Evolutionary conservation across 257 asterid species (phyloP), one percentile per base, ranked within the genome.

Genomic region (Eustoma russellianum): DNA sequence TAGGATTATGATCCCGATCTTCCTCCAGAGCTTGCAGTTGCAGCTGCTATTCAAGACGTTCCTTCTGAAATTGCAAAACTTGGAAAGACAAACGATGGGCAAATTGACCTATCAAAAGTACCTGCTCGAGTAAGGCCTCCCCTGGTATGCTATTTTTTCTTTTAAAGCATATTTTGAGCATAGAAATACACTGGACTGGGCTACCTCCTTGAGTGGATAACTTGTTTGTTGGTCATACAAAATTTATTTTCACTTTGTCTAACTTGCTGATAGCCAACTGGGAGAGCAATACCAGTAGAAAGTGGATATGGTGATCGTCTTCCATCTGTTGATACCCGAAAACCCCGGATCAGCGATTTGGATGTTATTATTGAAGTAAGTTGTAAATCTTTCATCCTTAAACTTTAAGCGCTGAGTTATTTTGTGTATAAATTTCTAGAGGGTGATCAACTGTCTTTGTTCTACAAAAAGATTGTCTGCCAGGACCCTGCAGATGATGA

Each of bases 11-110:
- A 92, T 76, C 97, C 95, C 13, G 98, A 92, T 72, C 94, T 92
- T 65, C 98, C 98, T 17, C 98, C 97, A 17, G 98, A 92, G 82
- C 97, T 92, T 40, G 98, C 97, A 35, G 97, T 95, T 43, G 97
- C 90, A 48, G 89, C 85, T 53, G 94, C 86, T 41, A 70, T 70
- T 60, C 92, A 79, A 62, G 95, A 82, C 48, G 55, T 54, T 77
- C 67, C 79, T 51, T 72, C 93, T 51, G 91, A 79, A 62, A 71
- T 55, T 63, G 65, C 74, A 62, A 82, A 65, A 64, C 62, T 68
- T 55, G 83, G 81, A 64, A 85, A 67, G 67, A 46, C 68, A 24
- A 88, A 80, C 69, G 77, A 75, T 64, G 79, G 74, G 68, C 68
- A 69, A 62, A 74, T 56, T 65, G 94, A 83, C 72, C 64, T 75